Base-by-base conservation (phyloP, 1,139 yeast species). In the Casaregolazyma lundiana region DNA sequence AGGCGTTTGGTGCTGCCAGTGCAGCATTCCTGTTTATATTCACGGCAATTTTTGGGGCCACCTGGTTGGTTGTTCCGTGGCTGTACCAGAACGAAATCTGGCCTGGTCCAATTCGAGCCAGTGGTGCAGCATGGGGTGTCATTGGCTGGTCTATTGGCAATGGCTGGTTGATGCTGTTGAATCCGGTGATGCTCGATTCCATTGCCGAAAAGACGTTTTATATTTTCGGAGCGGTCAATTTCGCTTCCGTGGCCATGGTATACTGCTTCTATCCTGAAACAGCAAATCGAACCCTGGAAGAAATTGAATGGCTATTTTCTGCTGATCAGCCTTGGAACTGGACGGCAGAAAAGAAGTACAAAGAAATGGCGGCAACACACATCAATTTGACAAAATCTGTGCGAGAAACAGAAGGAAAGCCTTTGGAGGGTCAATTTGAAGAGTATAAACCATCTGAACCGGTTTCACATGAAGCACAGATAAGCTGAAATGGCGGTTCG, bases 1-100 rank as follows among this genome's bases (percentile, higher is more conserved):
- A 54, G 4, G 54, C 63, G 16, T 68, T 68, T 20, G 57, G 71
- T 42, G 63, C 71, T 21, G 63, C 75, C 1, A 76, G 78, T 39
- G 68, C 62, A 21, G 70, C 80, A 2, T 81, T 84, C 55, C 73
- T 80, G 49, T 81, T 80, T 64, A 71, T 80, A 71, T 76, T 76
- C 58, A 80, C 77, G 29, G 67, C 72, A 53, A 70, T 78, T 19
- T 78, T 76, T 55, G 80, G 81, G 26, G 63, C 70, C 34, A 68
- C 88, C 21, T 83, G 89, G 90, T 92, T 90, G 60, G 89, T 89
- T 34, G 71, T 79, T 49, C 77, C 78, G 41, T 84, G 90, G 90
- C 88, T 85, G 41, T 71, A 81, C 50, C 73, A 81, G 51, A 83
- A 87, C 44, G 94, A 84, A 65, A 73, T 81, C 49, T 84, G 75